Evolutionary conservation across 495 filamentous ascomycete genomes (phyloP).

Genomic region (Pyronema domesticum): DNA sequence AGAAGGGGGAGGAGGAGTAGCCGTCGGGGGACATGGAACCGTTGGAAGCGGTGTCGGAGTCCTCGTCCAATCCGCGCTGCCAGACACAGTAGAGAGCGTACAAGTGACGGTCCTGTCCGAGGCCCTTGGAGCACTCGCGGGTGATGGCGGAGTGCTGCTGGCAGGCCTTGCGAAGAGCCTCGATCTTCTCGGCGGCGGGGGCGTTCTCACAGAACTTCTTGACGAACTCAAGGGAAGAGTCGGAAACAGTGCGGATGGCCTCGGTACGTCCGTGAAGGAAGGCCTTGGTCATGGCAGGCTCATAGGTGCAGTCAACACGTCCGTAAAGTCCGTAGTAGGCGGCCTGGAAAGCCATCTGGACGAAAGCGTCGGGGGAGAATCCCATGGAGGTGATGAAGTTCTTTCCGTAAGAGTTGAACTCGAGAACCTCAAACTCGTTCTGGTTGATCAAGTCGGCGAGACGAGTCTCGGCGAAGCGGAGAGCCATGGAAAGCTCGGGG

Average conservation of each 20-base stretch:
- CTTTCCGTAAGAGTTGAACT: conserved; percentile 80
- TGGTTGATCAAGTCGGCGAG: conserved; percentile 90
- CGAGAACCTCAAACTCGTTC: conserved; percentile 85
- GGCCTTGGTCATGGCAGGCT: conserved; percentile 94
- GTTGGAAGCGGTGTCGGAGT: conserved; percentile 38
- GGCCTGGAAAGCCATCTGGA: conserved; percentile 98
- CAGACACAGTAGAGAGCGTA: conserved; percentile 91
- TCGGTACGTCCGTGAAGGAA: conserved; percentile 90
- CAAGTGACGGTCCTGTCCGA: conserved; percentile 84
- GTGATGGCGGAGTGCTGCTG: conserved; percentile 66
- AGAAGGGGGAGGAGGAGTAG: conserved; percentile 15
- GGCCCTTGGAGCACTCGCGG: conserved; percentile 71
- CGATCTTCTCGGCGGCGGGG: conserved; percentile 61
- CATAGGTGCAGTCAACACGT: conserved; percentile 82
- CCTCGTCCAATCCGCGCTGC: conserved; percentile 72
- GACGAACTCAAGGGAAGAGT: conserved; percentile 68
- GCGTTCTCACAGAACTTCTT: conserved; percentile 90
- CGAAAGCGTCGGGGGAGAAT: conserved; percentile 91
- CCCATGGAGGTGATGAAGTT: conserved; percentile 95
- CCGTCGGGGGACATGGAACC: conserved; percentile 38
- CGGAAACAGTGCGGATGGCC: conserved; percentile 71
- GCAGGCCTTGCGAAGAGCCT: conserved; percentile 65
- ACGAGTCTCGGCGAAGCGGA: conserved; percentile 88
- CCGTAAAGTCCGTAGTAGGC: conserved; percentile 97
- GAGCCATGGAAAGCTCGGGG: conserved; percentile 74